Conservation (phyloP, 2,329 filamentous ascomycete species). For the Diaporthe sp. region DNA sequence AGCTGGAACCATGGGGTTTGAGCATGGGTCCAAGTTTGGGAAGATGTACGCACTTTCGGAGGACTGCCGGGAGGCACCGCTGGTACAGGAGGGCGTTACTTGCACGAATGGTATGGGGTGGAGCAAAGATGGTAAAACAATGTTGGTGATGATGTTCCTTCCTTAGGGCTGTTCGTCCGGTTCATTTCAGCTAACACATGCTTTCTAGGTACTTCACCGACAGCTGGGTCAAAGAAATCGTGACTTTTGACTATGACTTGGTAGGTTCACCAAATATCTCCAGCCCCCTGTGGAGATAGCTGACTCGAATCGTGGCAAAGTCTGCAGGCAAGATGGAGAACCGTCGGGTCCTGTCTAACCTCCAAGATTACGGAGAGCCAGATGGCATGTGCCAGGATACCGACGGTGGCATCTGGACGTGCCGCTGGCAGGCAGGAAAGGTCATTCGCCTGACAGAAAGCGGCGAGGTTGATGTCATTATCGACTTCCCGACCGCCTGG, state of each 20-base stretch:
- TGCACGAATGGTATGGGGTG: not conserved
- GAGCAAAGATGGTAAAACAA: not conserved
- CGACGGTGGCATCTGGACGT: conserved; percentile 1
- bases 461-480: not conserved
- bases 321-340: not conserved
- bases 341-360: not conserved
- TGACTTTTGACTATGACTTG: not conserved
- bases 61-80: not conserved
- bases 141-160: not conserved
- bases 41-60: not conserved
- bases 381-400: conserved; percentile 12
- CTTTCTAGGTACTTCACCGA: not conserved
- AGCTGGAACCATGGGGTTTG: not conserved
- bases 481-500: not conserved
- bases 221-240: not conserved
- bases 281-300: not conserved
- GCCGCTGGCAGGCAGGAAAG: conserved; percentile 11
- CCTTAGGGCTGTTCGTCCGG: too few relatives aligned
- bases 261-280: not conserved
- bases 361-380: not conserved
- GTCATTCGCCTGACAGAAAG: not conserved
- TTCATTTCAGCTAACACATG: too few relatives aligned
- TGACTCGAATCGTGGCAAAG: not conserved
- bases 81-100: not conserved
- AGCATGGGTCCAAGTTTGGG: conserved; percentile 4